phyloP scores from a whole-genome alignment of 352 stramenopile genomes.

The Phytophthora sojae region DNA sequence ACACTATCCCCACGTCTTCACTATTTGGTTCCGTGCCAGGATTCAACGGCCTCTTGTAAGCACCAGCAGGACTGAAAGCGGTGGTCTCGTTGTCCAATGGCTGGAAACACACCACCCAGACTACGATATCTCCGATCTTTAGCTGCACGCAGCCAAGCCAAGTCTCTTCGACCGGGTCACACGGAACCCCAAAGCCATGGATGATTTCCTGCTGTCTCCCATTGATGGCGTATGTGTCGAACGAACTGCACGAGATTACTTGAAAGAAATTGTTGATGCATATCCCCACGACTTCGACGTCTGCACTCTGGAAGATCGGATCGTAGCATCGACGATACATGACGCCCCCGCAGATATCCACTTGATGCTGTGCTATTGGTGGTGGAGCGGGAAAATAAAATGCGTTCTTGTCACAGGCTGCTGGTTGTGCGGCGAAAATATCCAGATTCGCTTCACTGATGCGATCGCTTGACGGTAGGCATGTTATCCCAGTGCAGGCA shows the following conservation, averaged over 20 bases:
- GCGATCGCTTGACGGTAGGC: neutral
- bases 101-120: neutral
- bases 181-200: slow-evolving; percentile 5
- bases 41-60: neutral
- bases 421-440: slow-evolving; percentile 4
- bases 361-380: neutral
- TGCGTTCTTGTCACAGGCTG: slow-evolving; percentile 1
- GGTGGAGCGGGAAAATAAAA: neutral
- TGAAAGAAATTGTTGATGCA: slow-evolving; percentile 20
- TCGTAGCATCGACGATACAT: slow-evolving; percentile 15
- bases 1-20: neutral
- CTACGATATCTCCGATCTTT: neutral
- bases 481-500: neutral
- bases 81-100: neutral
- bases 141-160: slow-evolving; percentile 19
- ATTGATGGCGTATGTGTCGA: slow-evolving; percentile 1
- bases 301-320: neutral
- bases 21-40: neutral
- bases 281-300: neutral
- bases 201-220: slow-evolving; percentile 11
- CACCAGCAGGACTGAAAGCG: neutral
- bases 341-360: slow-evolving; percentile 11
- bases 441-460: neutral
- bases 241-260: slow-evolving; percentile 11
- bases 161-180: slow-evolving; percentile 11